A percentile compares a stretch with the other conserved stretches of the same genome.
phyloP scores from a whole-genome alignment of 768 basidiomycete genomes.

The Mycena pura region DNA sequence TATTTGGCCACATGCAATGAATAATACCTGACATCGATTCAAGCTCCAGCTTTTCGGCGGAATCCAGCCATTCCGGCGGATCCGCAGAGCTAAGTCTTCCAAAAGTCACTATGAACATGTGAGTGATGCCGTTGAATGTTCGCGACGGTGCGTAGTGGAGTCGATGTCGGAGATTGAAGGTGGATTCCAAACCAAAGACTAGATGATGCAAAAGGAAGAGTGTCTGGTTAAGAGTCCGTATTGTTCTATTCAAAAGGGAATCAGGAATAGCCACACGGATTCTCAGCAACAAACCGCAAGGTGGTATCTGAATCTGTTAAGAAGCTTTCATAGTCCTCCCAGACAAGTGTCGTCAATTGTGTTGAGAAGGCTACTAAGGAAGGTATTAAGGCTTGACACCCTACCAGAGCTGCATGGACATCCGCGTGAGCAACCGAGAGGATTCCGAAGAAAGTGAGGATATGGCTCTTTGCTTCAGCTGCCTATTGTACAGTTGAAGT shows the following conservation, averaged over 20 bases:
- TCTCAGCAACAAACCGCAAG: constrained; percentile 41
- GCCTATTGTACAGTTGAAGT: constrained; percentile 7
- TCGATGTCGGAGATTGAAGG: constrained; percentile 61
- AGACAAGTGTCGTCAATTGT: constrained; percentile 60
- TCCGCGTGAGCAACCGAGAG: constrained; percentile 49
- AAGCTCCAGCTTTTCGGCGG: constrained; percentile 46
- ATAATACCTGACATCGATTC: constrained; percentile 50
- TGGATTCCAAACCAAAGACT: constrained; percentile 55
- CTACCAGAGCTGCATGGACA: constrained; percentile 42
- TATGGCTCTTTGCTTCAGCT: constrained; percentile 38
- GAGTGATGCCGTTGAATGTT: constrained; percentile 65
- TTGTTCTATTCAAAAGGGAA: constrained; percentile 46
- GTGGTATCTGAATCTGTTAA: constrained; percentile 42
- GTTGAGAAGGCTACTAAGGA: constrained; percentile 65
- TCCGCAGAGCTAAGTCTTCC: constrained; percentile 78
- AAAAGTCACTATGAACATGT: constrained; percentile 79
- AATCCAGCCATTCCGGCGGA: constrained; percentile 64
- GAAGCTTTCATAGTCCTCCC: constrained; percentile 66
- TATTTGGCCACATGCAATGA: background rate
- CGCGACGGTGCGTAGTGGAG: constrained; percentile 61
- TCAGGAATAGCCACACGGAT: background rate
- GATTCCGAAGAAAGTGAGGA: constrained; percentile 50
- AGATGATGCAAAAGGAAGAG: constrained; percentile 69
- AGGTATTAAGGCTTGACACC: constrained; percentile 66
- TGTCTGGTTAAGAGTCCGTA: constrained; percentile 58